Evolutionary conservation across 2,329 filamentous ascomycete genomes (phyloP).

Genomic region (Ilyonectria destructans): DNA sequence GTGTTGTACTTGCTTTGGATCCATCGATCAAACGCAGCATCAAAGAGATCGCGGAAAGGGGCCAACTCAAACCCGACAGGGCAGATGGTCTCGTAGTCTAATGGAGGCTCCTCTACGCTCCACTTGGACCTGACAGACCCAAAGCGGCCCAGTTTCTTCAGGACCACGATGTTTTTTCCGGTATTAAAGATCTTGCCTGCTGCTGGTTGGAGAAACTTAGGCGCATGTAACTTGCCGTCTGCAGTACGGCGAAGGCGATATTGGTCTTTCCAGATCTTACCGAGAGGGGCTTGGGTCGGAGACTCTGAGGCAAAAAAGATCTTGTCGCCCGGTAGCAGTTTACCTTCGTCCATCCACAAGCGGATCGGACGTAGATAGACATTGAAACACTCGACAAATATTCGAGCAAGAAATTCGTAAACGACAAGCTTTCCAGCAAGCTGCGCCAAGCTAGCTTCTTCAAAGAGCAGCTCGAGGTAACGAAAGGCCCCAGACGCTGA

Average conservation of each 20-base stretch:
- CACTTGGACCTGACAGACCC: slow-evolving; percentile 52
- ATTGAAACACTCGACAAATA: slow-evolving; percentile 87
- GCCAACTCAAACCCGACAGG: slow-evolving; percentile 65
- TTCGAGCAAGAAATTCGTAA: slow-evolving; percentile 75
- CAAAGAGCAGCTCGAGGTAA: slow-evolving; percentile 86
- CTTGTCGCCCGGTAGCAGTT: slow-evolving; percentile 75
- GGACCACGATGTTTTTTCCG: slow-evolving; percentile 89
- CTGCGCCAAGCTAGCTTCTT: slow-evolving; percentile 79
- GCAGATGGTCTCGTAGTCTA: slow-evolving; percentile 74
- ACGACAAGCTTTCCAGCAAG: slow-evolving; percentile 74
- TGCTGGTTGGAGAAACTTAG: slow-evolving; percentile 81
- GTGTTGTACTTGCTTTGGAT: slow-evolving; percentile 82
- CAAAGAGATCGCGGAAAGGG: slow-evolving; percentile 84
- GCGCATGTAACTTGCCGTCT: slow-evolving; percentile 76
- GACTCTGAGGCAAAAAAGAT: slow-evolving; percentile 83
- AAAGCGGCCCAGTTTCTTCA: slow-evolving; percentile 79
- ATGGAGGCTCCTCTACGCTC: slow-evolving; percentile 58
- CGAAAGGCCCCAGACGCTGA: slow-evolving; percentile 72
- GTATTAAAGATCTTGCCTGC: slow-evolving; percentile 85
- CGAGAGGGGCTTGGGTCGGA: slow-evolving; percentile 69
- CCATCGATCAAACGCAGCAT: slow-evolving; percentile 80
- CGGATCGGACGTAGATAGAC: slow-evolving; percentile 87
- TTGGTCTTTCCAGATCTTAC: slow-evolving; percentile 83
- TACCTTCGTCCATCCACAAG: slow-evolving; percentile 88
- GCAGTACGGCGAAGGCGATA: slow-evolving; percentile 77